Evolutionary conservation across 768 basidiomycete genomes (phyloP).

Genomic region (Leucosporidium yakuticum): DNA sequence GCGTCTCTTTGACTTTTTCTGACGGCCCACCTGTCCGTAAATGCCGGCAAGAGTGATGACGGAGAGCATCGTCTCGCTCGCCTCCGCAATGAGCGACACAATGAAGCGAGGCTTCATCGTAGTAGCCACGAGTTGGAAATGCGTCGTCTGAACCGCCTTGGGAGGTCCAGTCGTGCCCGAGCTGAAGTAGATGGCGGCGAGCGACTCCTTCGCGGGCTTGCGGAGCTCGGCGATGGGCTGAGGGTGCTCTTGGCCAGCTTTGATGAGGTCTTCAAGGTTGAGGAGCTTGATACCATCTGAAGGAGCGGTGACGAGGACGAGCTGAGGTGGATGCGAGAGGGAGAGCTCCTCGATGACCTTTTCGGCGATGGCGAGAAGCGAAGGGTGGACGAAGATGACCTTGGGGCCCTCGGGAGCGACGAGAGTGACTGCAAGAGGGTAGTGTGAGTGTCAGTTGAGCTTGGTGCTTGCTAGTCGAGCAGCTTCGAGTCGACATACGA

Average conservation of each 20-base stretch:
- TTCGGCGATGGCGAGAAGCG: background rate
- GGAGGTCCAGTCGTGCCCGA: conserved; percentile 2
- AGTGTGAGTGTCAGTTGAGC: too few species aligned
- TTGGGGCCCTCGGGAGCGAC: conserved; percentile 2
- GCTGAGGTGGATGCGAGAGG: background rate
- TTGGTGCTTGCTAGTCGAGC: background rate
- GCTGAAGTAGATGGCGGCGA: background rate
- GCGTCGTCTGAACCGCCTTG: too few species aligned
- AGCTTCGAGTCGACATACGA: background rate
- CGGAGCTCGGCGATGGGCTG: background rate
- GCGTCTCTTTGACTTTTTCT: background rate
- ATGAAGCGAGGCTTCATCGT: too few species aligned
- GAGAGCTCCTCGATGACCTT: background rate
- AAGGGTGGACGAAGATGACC: conserved; percentile 3
- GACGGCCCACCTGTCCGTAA: background rate
- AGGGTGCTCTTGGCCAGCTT: background rate
- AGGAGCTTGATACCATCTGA: background rate
- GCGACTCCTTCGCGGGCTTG: background rate
- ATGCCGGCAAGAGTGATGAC: background rate
- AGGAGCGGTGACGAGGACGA: background rate
- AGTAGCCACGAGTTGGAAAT: background rate
- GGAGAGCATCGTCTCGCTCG: background rate
- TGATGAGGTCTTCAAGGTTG: background rate
- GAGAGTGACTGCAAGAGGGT: background rate
- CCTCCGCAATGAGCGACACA: too few species aligned